These are phyloP conservation scores for Betula pendula DNA, from an alignment of 306 rosid species.

Conservation along the genomic window DNA sequence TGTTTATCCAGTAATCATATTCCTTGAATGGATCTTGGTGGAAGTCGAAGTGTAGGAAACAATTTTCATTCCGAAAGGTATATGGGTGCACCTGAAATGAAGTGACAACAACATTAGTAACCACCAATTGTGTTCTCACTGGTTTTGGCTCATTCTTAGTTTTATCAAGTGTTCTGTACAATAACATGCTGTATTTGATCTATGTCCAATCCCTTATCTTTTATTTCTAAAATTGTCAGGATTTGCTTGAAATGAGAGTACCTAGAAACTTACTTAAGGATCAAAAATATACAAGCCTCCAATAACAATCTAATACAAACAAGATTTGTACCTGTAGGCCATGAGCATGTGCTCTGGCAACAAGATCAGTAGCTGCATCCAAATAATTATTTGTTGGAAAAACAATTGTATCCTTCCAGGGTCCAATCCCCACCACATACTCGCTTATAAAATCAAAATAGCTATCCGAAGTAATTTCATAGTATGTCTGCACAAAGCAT, in stretches of 20 bases:
- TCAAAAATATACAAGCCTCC: neutral
- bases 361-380: constrained; percentile 61
- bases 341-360: constrained; percentile 75
- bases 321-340: constrained; percentile 63
- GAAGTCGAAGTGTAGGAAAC: constrained; percentile 56
- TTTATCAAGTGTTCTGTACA: no score
- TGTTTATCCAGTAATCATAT: constrained; percentile 75
- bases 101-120: neutral
- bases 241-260: neutral
- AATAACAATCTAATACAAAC: neutral
- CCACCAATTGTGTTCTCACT: no score
- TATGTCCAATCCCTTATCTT: neutral
- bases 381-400: constrained; percentile 56
- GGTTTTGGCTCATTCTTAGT: no score
- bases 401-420: constrained; percentile 86
- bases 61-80: constrained; percentile 74
- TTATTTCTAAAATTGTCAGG: neutral
- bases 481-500: constrained; percentile 64
- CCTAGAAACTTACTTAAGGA: no score
- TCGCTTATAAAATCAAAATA: constrained; percentile 65
- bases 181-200: no score
- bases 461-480: constrained; percentile 78
- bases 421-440: constrained; percentile 89
- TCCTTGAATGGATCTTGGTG: constrained; percentile 74
- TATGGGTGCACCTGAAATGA: constrained; percentile 88